Percentiles rank a stretch among this genome's conserved stretches.
Conservation (phyloP, 2,329 filamentous ascomycete species). For the Myrmaecium sp. region DNA sequence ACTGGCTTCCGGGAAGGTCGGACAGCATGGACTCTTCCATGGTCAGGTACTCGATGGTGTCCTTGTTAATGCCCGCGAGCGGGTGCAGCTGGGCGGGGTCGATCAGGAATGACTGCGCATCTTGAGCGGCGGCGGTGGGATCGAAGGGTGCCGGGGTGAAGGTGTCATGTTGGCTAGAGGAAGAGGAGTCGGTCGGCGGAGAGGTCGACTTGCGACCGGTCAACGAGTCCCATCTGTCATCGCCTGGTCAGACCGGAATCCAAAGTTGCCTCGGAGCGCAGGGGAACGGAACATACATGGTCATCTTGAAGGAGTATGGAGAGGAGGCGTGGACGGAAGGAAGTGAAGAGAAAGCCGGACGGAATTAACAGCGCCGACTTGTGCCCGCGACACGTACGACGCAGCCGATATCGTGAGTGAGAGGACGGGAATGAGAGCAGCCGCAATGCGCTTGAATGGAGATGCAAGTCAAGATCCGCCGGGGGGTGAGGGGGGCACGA, state of each 20-base stretch:
- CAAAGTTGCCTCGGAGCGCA: neutral
- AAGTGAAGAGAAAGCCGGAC: too few relatives aligned
- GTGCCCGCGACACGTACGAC: too few relatives aligned
- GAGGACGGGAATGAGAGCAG: too few relatives aligned
- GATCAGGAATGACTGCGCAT: conserved; percentile 77
- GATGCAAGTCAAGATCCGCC: too few relatives aligned
- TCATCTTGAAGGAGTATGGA: conserved; percentile 18
- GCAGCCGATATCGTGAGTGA: too few relatives aligned
- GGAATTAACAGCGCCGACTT: too few relatives aligned
- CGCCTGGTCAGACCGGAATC: neutral
- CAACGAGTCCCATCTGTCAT: conserved; percentile 36
- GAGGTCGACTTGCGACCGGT: conserved; percentile 37
- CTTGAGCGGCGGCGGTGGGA: conserved; percentile 50
- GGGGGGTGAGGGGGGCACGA: too few relatives aligned
- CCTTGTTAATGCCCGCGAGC: conserved; percentile 79
- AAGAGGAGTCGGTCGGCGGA: conserved; percentile 20
- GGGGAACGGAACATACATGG: conserved; percentile 14
- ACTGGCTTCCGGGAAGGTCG: conserved; percentile 69
- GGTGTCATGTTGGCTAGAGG: conserved; percentile 27
- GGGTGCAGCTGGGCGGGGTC: conserved; percentile 85
- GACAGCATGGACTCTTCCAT: conserved; percentile 85
- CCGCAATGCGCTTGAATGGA: too few relatives aligned
- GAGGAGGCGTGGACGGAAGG: too few relatives aligned
- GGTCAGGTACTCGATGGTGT: conserved; percentile 84
- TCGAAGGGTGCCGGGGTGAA: conserved; percentile 47